Percentiles rank a stretch among this genome's conserved stretches.
These are phyloP conservation scores for Dryas integrifolia DNA, from an alignment of 331 rosid species.

Conservation along the genomic window DNA sequence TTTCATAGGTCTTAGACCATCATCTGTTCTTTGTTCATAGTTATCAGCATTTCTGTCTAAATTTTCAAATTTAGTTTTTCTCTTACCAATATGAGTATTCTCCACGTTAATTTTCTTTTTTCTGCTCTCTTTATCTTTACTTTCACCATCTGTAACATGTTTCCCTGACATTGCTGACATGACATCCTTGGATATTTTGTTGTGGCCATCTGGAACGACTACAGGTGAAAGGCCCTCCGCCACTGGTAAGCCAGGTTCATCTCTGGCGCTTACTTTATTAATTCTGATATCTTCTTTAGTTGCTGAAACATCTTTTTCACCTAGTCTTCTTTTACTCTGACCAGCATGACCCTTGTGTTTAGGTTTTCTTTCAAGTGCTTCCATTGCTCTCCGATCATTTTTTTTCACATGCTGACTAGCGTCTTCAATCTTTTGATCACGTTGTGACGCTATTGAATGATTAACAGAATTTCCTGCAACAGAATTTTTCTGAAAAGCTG, in stretches of 20 bases:
- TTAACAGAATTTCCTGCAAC: slow-evolving; percentile 31
- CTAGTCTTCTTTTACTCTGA: slow-evolving; percentile 32
- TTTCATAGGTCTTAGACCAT: slow-evolving; percentile 29
- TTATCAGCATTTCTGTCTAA: slow-evolving; percentile 35
- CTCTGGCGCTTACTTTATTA: slow-evolving; percentile 30
- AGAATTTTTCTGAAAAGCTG: slow-evolving; percentile 32
- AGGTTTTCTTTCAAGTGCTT: slow-evolving; percentile 38
- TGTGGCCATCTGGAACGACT: slow-evolving; percentile 26
- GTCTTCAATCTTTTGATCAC: slow-evolving; percentile 39
- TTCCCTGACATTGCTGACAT: slow-evolving; percentile 19
- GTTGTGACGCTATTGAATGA: slow-evolving; percentile 32
- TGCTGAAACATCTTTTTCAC: slow-evolving; percentile 27
- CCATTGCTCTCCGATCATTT: slow-evolving; percentile 28
- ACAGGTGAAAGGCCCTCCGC: slow-evolving; percentile 35
- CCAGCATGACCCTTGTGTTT: slow-evolving; percentile 30
- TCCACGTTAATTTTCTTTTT: slow-evolving; percentile 37
- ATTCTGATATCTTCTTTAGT: slow-evolving; percentile 28
- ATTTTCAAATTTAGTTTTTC: slow-evolving; percentile 37
- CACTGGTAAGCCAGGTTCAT: slow-evolving; percentile 25
- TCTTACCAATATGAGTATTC: slow-evolving; percentile 38
- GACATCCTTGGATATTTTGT: slow-evolving; percentile 28
- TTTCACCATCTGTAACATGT: slow-evolving; percentile 31
- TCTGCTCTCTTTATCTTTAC: slow-evolving; percentile 33
- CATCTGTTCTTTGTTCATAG: slow-evolving; percentile 33
- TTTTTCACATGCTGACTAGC: slow-evolving; percentile 27